Evolutionary conservation across 2,329 filamentous ascomycete species (phyloP), one percentile per base, ranked within the genome.

Genomic region (Nothophaeocryptopus gaeumannii): DNA sequence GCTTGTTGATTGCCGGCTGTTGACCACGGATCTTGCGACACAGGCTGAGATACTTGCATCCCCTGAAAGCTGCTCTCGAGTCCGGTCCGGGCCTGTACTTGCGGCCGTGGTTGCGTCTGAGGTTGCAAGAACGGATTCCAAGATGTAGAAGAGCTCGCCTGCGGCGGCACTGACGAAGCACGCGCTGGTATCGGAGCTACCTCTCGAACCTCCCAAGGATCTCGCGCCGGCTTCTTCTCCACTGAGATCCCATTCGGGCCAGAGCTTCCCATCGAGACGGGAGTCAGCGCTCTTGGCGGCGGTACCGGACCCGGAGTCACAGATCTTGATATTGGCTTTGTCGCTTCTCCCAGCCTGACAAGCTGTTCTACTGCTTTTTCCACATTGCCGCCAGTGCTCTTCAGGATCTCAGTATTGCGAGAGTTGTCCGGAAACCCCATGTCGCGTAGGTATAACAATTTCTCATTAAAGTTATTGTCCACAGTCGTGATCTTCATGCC

Each of bases 341-440:
- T 73, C 30, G 82, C 84, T 64, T 95, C 90, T 20, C 91, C 92
- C 34, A 96, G 72, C 58, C 89, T 81, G 49, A 93, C 82, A 63
- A 99, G 72, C 13, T 89, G 82, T 69, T 97, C 92, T 38, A 97
- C 83, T 0, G 92, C 84, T 67, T 83, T 86, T 60, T 96, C 89
- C 50, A 99, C 66, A 64, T 93, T 91, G 3, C 92, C 91, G 63
- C 86, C 84, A 29, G 95, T 78, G 2, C 87, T 86, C 66, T 90
- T 91, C 13, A 99, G 73, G 20, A 96, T 83, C 45, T 86, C 83
- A 4, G 82, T 78, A 64, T 96, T 97, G 51, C 87, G 82, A 60
- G 86, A 88, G 36, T 86, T 83, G 65, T 99, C 90, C 3, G 74
- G 76, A 63, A 99, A 99, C 0, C 93, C 93, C 90, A 97, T 95